phyloP scores from a whole-genome alignment of 257 asterid species.

The Nicotiana undulata region DNA sequence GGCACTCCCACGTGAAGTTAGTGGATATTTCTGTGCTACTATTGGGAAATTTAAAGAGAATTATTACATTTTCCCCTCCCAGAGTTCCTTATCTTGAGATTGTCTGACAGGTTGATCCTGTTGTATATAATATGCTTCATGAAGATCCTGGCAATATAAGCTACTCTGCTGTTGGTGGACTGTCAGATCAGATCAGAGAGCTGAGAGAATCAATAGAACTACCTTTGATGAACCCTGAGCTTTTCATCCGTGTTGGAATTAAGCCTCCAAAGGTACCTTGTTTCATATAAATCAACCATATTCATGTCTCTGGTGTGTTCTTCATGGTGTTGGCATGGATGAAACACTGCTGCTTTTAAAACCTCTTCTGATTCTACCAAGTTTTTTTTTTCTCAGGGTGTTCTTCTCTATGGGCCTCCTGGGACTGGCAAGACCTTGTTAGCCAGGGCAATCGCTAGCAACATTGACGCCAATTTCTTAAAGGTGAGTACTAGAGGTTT shows the following conservation, averaged over 20 bases:
- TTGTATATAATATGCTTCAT: conserved; percentile 93
- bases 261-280: conserved; percentile 83
- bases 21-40: not conserved
- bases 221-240: conserved; percentile 96
- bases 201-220: conserved; percentile 89
- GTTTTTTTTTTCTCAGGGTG: conserved; percentile 53
- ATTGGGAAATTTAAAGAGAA: not conserved
- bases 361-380: not conserved
- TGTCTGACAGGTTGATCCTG: conserved; percentile 71
- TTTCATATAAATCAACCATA: not conserved
- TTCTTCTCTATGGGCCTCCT: conserved; percentile 96
- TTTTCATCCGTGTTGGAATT: conserved; percentile 86
- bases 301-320: not conserved
- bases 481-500: conserved; percentile 35
- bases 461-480: conserved; percentile 89
- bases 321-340: not conserved
- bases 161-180: conserved; percentile 95
- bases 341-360: not conserved
- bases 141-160: conserved; percentile 96
- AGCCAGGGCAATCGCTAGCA: conserved; percentile 97
- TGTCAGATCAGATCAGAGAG: conserved; percentile 89
- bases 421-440: conserved; percentile 97
- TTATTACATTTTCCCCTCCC: not conserved
- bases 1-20: conserved; percentile 95
- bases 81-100: not conserved